These are phyloP conservation scores for Vicia villosa DNA, from an alignment of 306 rosid genomes.

Conservation along the genomic window DNA sequence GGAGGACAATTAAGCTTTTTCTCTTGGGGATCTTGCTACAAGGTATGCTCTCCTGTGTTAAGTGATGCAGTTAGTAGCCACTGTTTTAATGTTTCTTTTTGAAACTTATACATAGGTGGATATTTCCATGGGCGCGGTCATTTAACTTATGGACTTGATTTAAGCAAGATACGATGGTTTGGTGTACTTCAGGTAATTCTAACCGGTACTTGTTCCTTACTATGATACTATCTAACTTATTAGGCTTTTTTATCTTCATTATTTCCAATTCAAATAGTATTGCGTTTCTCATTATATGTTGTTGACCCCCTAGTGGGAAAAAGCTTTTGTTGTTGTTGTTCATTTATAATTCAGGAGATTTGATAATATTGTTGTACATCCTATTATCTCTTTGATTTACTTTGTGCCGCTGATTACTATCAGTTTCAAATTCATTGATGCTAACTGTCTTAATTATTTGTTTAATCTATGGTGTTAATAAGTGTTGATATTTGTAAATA, in stretches of 20 bases:
- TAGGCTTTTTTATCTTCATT: constrained; percentile 3
- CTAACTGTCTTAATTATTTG: constrained; percentile 17
- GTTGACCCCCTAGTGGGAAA: not conserved
- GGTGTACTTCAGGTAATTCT: constrained; percentile 72
- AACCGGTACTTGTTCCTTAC: constrained; percentile 14
- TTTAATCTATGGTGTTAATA: constrained; percentile 15
- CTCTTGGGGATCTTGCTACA: constrained; percentile 67
- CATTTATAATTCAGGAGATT: constrained; percentile 16
- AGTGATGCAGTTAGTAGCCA: constrained; percentile 1
- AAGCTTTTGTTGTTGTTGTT: not conserved
- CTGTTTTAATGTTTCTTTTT: constrained; percentile 33
- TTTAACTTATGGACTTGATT: constrained; percentile 78
- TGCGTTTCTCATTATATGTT: not conserved
- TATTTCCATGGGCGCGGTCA: constrained; percentile 68
- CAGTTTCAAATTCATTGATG: constrained; percentile 16
- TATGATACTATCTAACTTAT: constrained; percentile 19
- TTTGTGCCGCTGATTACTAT: not conserved
- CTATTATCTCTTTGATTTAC: constrained; percentile 9
- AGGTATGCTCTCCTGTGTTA: constrained; percentile 45
- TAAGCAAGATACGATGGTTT: constrained; percentile 66
- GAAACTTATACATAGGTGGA: constrained; percentile 63
- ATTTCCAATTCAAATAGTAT: not conserved
- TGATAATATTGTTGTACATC: constrained; percentile 13
- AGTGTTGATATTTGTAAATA: no score
- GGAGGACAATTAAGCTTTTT: constrained; percentile 66